Conservation (phyloP, 495 filamentous ascomycete genomes). For the Penicillium roqueforti region DNA sequence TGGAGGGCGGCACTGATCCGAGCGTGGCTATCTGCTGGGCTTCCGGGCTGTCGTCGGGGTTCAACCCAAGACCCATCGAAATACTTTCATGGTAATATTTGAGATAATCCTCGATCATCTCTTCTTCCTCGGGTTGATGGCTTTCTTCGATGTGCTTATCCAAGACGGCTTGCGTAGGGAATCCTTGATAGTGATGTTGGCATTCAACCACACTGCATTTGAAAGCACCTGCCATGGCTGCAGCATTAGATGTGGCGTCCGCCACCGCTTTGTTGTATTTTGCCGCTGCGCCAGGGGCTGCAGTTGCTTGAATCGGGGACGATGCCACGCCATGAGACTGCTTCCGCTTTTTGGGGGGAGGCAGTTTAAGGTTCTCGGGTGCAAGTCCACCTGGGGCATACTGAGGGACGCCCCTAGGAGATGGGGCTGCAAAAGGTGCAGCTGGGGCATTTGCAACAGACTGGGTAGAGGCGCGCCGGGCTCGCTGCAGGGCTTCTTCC, state of each 20-base stretch:
- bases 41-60: slow-evolving; percentile 25
- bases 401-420: slow-evolving; percentile 66
- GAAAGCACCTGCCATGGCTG: slow-evolving; percentile 30
- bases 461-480: slow-evolving; percentile 52
- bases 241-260: slow-evolving; percentile 32
- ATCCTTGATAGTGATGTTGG: slow-evolving; percentile 43
- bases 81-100: slow-evolving; percentile 46
- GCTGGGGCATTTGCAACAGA: slow-evolving; percentile 56
- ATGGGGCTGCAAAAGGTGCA: slow-evolving; percentile 64
- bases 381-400: slow-evolving; percentile 46
- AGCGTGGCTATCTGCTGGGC: slow-evolving; percentile 18
- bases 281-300: slow-evolving; percentile 23
- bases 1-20: slow-evolving; percentile 7
- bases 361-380: slow-evolving; percentile 56
- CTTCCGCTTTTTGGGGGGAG: slow-evolving; percentile 58
- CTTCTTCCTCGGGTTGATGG: slow-evolving; percentile 43
- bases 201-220: slow-evolving; percentile 46
- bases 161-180: slow-evolving; percentile 40
- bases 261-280: slow-evolving; percentile 37
- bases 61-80: slow-evolving; percentile 33
- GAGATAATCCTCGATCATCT: slow-evolving; percentile 43
- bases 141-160: slow-evolving; percentile 46
- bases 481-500: slow-evolving; percentile 42
- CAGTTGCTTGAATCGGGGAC: slow-evolving; percentile 28
- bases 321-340: slow-evolving; percentile 39